A percentile compares a stretch with the other conserved stretches of the same genome.
These are phyloP conservation scores for Salvia rosmarinus DNA, from an alignment of 257 asterid genomes.

Conservation along the genomic window DNA sequence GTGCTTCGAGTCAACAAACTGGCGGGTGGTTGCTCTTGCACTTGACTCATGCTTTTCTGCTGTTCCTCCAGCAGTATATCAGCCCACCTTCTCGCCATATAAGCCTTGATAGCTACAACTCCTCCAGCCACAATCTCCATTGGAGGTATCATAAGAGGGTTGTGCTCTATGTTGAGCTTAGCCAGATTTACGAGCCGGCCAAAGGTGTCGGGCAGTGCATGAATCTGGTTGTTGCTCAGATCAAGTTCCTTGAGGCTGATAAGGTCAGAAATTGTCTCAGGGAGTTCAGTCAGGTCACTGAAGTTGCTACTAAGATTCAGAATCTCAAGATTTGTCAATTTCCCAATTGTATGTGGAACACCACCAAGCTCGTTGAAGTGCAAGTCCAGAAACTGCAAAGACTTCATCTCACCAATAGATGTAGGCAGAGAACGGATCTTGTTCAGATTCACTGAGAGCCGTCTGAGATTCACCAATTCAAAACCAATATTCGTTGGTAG, in stretches of 20 bases:
- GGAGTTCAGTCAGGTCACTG: conserved; percentile 75
- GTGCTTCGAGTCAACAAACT: conserved; percentile 66
- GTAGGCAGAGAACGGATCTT: conserved; percentile 82
- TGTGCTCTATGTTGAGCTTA: conserved; percentile 69
- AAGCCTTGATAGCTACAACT: conserved; percentile 64
- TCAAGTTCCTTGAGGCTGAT: conserved; percentile 76
- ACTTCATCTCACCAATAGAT: conserved; percentile 80
- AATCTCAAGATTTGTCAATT: conserved; percentile 63
- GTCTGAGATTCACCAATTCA: conserved; percentile 62
- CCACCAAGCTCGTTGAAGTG: conserved; percentile 87
- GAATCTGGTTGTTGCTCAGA: conserved; percentile 94
- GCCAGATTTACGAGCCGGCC: conserved; percentile 60
- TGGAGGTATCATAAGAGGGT: conserved; percentile 85
- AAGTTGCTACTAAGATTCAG: conserved; percentile 82
- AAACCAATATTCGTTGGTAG: conserved; percentile 86
- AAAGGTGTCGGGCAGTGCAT: conserved; percentile 68
- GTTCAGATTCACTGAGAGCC: conserved; percentile 65
- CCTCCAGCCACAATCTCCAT: conserved; percentile 70
- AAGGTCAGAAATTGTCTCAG: conserved; percentile 73
- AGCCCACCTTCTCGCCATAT: conserved; percentile 62
- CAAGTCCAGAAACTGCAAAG: conserved; percentile 57
- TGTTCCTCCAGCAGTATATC: conserved; percentile 65
- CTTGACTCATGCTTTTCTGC: conserved; percentile 41
- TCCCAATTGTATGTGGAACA: conserved; percentile 70
- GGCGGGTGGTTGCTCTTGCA: conserved; percentile 40